A percentile compares a stretch with the other conserved stretches of the same genome.
Conservation (phyloP, 225 moss, liverwort and hornwort species). For the Anthoceros angustus region DNA sequence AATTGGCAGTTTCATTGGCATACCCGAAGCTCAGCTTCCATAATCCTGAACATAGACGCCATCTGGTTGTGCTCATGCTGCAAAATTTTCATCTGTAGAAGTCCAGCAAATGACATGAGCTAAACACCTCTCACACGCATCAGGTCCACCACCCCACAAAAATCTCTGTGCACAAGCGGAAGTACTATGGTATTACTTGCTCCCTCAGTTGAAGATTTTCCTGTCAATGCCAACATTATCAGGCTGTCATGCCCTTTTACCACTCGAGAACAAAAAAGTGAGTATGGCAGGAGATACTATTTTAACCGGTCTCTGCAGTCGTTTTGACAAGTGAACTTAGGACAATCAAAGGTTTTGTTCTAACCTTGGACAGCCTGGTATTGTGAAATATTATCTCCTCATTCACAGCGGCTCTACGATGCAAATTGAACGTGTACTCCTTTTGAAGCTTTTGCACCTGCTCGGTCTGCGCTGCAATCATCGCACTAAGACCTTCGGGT, state of each 20-base stretch:
- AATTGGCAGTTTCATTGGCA: not conserved
- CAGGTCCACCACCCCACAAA: not conserved
- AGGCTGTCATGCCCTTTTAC: not conserved
- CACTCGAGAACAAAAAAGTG: too few relatives aligned
- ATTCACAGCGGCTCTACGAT: not conserved
- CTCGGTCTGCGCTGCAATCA: not conserved
- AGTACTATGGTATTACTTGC: not conserved
- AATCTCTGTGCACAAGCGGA: not conserved
- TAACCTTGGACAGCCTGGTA: not conserved
- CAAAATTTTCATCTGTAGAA: not conserved
- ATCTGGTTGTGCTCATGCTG: constrained; percentile 4
- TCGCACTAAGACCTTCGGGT: not conserved
- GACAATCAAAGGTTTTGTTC: not conserved
- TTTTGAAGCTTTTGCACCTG: constrained; percentile 1
- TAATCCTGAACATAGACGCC: not conserved
- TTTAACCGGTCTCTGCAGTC: too few relatives aligned
- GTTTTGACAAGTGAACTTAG: too few relatives aligned
- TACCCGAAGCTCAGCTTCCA: constrained; percentile 6
- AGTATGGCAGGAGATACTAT: too few relatives aligned
- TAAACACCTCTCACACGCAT: not conserved
- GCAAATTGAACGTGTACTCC: not conserved
- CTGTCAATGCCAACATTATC: not conserved
- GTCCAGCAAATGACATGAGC: not conserved
- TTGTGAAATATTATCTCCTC: not conserved
- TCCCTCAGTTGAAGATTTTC: constrained; percentile 3